Conservation (phyloP, 768 basidiomycete genomes). For the Gelatoporia subvermispora region DNA sequence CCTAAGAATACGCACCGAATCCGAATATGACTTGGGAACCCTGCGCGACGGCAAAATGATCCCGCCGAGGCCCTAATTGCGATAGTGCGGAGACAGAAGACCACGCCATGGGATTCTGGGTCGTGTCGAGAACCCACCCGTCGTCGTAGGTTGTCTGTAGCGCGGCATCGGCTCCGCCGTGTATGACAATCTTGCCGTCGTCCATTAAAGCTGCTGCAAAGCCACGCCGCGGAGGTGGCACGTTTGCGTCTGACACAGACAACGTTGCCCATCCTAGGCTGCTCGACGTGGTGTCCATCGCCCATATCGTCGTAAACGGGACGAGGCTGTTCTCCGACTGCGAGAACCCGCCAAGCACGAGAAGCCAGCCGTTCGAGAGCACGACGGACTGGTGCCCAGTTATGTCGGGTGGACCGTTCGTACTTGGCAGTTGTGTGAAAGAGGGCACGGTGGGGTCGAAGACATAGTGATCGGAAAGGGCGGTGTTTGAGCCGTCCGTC, state of each 20-base stretch:
- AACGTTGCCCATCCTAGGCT: constrained; percentile 46
- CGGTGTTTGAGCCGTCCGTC: constrained; percentile 69
- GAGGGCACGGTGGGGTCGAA: constrained; percentile 47
- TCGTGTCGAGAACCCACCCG: constrained; percentile 68
- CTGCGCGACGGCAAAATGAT: constrained; percentile 67
- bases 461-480: constrained; percentile 58
- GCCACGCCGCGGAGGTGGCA: constrained; percentile 57
- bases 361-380: constrained; percentile 61
- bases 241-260: constrained; percentile 29
- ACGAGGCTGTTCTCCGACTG: constrained; percentile 42
- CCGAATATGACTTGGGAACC: constrained; percentile 68
- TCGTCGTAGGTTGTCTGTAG: constrained; percentile 49
- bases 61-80: constrained; percentile 58
- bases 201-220: constrained; percentile 52
- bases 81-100: constrained; percentile 42
- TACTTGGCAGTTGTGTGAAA: constrained; percentile 53
- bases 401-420: constrained; percentile 59
- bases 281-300: constrained; percentile 50
- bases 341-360: constrained; percentile 73
- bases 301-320: constrained; percentile 57
- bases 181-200: constrained; percentile 59
- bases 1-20: constrained; percentile 52
- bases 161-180: constrained; percentile 67
- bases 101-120: constrained; percentile 58
- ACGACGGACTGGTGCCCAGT: constrained; percentile 70